Evolutionary conservation across 805 yeast species (phyloP), one percentile per base, ranked within the genome.

Genomic region (Pichia phayaonensis): DNA sequence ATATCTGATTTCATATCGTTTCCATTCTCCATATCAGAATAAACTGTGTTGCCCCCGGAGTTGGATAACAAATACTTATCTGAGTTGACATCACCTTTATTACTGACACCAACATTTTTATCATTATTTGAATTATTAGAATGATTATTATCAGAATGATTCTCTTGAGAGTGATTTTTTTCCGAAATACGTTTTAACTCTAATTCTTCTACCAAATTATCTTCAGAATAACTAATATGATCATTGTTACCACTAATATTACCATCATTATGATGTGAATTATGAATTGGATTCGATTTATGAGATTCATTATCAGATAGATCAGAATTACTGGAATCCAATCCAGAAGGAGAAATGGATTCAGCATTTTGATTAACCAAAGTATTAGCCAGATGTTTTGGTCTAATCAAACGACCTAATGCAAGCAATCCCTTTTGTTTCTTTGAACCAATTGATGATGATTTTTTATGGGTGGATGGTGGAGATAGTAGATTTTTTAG

Each of bases 371-470:
- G 51, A 31, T 48, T 46, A n/a, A 41, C 26, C n/a, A 51, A 41
- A 3, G 48, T 47, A 15, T 48, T 47, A 15, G 50, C 48, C 8
- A 48, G 15, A 24, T 51, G 52, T 39, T 51, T 40, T 10, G 48
- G 45, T 8, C 47, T 42, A 22, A 49, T 44, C n/a, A 49, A 41
- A n/a, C 53, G 22, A 23, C 50, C 51, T 8, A 48, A 40, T 4
- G 51, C 40, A 16, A 45, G 42, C 22, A 50, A 27, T 7, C 50
- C 49, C 18, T 43, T 46, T 22, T 27, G 42, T 13, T 41, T 46
- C n/a, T 42, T 45, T 6, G 39, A 36, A 12, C 40, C 38, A 34
- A 34, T 29, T 10, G 39, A 38, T 16, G 31, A 12, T 20, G 45
- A 7, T 11, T 47, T 18, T 31, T 27, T 8, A 44, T 27, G 40